Conservation (phyloP, 805 yeast genomes). For the Cyberlindnera samutprakarnensis region DNA sequence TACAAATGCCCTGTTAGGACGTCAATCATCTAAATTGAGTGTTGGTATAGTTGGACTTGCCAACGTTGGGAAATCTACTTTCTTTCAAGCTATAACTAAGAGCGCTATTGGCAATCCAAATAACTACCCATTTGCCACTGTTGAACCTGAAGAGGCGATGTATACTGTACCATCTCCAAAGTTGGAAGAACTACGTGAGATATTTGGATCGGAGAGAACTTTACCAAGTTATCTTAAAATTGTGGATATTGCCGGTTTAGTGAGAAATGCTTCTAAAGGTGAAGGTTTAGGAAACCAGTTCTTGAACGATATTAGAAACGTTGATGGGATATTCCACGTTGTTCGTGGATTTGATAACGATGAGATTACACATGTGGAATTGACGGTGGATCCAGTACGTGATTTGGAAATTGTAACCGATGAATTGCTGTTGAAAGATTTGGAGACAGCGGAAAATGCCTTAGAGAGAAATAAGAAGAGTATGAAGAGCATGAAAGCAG, state of each 20-base stretch:
- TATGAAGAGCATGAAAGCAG: slow-evolving; percentile 32
- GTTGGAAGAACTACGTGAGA: slow-evolving; percentile 43
- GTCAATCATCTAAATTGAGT: slow-evolving; percentile 21
- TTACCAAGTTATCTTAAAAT: slow-evolving; percentile 65
- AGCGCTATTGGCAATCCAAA: slow-evolving; percentile 67
- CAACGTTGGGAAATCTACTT: slow-evolving; percentile 74
- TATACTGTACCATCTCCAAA: slow-evolving; percentile 63
- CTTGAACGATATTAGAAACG: slow-evolving; percentile 68
- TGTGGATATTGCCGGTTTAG: slow-evolving; percentile 77
- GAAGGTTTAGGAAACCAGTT: slow-evolving; percentile 81
- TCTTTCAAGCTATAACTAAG: slow-evolving; percentile 74
- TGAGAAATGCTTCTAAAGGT: slow-evolving; percentile 77
- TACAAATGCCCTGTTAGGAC: slow-evolving; percentile 19
- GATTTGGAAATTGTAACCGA: slow-evolving; percentile 71
- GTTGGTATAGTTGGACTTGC: slow-evolving; percentile 76
- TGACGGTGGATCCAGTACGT: slow-evolving; percentile 64
- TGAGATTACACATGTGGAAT: slow-evolving; percentile 70
- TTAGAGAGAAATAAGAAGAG: slow-evolving; percentile 44
- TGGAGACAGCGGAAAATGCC: slow-evolving; percentile 57
- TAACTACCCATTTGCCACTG: slow-evolving; percentile 75
- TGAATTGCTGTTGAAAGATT: slow-evolving; percentile 70
- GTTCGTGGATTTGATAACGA: slow-evolving; percentile 71
- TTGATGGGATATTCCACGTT: slow-evolving; percentile 76
- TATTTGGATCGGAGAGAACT: slow-evolving; percentile 55
- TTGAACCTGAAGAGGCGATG: slow-evolving; percentile 71